Base-by-base conservation (phyloP, 805 yeast genomes). In the Lachancea waltii region DNA sequence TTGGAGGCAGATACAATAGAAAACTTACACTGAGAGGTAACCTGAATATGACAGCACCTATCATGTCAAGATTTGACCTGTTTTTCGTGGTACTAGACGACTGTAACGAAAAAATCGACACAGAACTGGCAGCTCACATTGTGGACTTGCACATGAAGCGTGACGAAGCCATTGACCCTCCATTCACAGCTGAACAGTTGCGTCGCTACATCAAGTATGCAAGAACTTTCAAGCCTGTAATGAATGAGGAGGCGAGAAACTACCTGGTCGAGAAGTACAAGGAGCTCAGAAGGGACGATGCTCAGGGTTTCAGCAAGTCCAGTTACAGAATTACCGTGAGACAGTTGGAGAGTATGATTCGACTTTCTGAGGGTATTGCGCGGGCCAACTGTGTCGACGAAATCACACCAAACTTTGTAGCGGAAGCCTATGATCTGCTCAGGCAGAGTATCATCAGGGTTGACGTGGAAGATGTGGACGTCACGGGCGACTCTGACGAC, bases 31-130 rank as follows among this genome's bases (percentile, higher is more conserved):
- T 92, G 43, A 70, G 95, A 46, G 79, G 94, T 34, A 92, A 92
- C 56, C 70, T 92, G 56, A 80, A 82, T 54, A 86, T 92, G 96
- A 85, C 95, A 11, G 97, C 97, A 1, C 98, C 98, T 1, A 92
- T 92, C 58, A 92, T 92, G 96, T 90, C 97, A 21, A 79, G 98
- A 64, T 92, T 92, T 60, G 98, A 92, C 64, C 65, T 92, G 47
- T 92, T 92, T 59, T 92, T 92, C 55, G 97, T 92, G 19, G 81
- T 92, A 37, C 68, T 92, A 47, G 98, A 90, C 63, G 97, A 92
- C 54, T 84, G 96, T 59, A 90, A 90, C 55, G 96, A 85, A 54
- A 74, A 79, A 49, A 74, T 87, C 30, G 98, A 92, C 59, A 81
- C 95, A 1, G 85, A 84, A 50, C 68, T 92, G 45, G 97, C 98